These are phyloP conservation scores for Castanea crenata DNA, from an alignment of 306 rosid species.

Conservation along the genomic window DNA sequence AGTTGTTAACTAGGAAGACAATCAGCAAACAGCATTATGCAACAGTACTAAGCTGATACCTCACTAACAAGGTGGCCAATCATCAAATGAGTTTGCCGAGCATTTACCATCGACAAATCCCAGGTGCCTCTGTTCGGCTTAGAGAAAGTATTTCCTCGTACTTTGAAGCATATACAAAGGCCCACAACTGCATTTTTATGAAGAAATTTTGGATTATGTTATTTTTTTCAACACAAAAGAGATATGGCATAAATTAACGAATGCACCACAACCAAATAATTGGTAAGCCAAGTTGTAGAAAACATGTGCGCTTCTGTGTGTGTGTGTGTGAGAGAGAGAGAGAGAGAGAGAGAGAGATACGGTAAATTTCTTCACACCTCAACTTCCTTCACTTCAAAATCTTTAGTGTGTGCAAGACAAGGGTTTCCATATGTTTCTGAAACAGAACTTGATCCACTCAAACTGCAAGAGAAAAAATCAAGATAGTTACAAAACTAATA, in stretches of 20 bases:
- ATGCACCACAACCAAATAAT: not conserved
- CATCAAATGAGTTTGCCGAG: not conserved
- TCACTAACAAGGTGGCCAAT: not conserved
- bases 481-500: not conserved
- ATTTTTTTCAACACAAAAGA: not conserved
- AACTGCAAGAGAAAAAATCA: constrained; percentile 31
- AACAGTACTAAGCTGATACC: constrained; percentile 12
- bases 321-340: not conserved
- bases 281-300: not conserved
- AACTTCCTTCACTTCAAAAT: constrained; percentile 86
- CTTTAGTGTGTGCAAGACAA: constrained; percentile 82
- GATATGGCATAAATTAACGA: not conserved
- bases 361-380: constrained; percentile 50
- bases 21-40: constrained; percentile 12
- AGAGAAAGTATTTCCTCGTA: constrained; percentile 75
- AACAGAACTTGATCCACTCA: constrained; percentile 85
- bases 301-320: not conserved
- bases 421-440: constrained; percentile 92
- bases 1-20: not conserved
- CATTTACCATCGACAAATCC: constrained; percentile 78
- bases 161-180: constrained; percentile 75
- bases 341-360: not conserved
- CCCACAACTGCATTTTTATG: constrained; percentile 76
- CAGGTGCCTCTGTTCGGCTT: constrained; percentile 72
- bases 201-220: not conserved